Evolutionary conservation across 2,329 filamentous ascomycete genomes (phyloP), one percentile per base, ranked within the genome.

Genomic region (Nigrospora oryzae): DNA sequence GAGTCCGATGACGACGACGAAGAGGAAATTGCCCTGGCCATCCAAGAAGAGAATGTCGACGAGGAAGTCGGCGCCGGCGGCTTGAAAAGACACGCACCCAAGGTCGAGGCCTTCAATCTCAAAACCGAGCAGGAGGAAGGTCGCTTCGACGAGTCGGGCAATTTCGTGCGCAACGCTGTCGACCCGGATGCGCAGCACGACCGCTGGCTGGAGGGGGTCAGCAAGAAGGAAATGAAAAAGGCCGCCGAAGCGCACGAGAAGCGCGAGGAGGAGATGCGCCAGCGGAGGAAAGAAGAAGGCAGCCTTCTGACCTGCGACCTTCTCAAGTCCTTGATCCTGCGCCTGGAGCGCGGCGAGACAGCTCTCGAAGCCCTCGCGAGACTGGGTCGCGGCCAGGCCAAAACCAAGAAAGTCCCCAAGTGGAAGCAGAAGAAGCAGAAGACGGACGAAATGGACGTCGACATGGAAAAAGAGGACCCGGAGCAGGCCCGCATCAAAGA

Each of bases 91-190:
- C 89, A 96, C 63, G 93, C 93, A 2, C 93, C 93, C 2, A 88
- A 93, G 62, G 76, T 98, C 6, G 93, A 97, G 63, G 91, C 91
- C 3, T 98, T 98, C 74, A 97, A 98, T 60, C 86, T 98, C 74
- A 82, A 80, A 47, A 71, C 79, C 12, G 93, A 98, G 63, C 83
- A 94, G 62, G 89, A 97, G 58, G 91, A 97, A 54, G 93, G 93
- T 1, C 77, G 82, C 11, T 98, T 96, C 57, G 93, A 98, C 61
- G 86, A 93, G 54, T 71, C 83, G 1, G 91, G 91, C 11, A 98
- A 97, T 63, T 98, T 83, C 61, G 81, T 98, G 38, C 81, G 93
- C 46, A 94, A 94, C 63, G 90, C 90, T 0, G 78, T 70, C 10
- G 93, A 98, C 56, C 88, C 89, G 1, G 89, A 97, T 54, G 88